A percentile compares a stretch with the other conserved stretches of the same genome.
These are phyloP conservation scores for Amanita inopinata DNA, from an alignment of 768 basidiomycete species.

Conservation along the genomic window DNA sequence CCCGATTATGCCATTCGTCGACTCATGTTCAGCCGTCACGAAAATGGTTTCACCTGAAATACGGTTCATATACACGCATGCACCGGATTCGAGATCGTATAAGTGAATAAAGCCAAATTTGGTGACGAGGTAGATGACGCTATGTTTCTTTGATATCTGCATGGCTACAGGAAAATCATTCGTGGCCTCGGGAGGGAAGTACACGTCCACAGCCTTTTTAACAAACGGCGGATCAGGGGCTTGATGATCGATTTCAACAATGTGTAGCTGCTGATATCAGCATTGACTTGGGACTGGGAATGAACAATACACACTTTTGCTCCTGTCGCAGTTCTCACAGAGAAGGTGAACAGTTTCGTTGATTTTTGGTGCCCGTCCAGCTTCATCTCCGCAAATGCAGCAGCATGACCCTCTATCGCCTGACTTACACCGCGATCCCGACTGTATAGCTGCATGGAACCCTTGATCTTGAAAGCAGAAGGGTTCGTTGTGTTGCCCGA, in stretches of 20 bases:
- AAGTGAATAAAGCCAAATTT: slow-evolving; percentile 99
- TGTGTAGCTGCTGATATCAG: slow-evolving; percentile 61
- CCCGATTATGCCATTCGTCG: slow-evolving; percentile 91
- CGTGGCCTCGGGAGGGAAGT: slow-evolving; percentile 96
- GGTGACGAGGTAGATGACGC: slow-evolving; percentile 94
- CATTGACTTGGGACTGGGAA: slow-evolving; percentile 5
- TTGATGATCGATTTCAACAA: slow-evolving; percentile 96
- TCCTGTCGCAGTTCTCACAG: slow-evolving; percentile 92
- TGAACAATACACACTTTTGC: slow-evolving; percentile 65
- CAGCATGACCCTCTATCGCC: slow-evolving; percentile 97
- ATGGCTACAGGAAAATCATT: slow-evolving; percentile 99
- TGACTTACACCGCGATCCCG: slow-evolving; percentile 89
- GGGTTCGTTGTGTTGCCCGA: slow-evolving; percentile 88
- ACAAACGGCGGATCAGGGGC: slow-evolving; percentile 87
- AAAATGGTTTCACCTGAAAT: slow-evolving; percentile 99
- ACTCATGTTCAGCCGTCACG: slow-evolving; percentile 94
- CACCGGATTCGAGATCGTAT: slow-evolving; percentile 94
- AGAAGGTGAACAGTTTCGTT: slow-evolving; percentile 91
- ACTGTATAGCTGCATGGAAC: slow-evolving; percentile 95
- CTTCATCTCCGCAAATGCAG: slow-evolving; percentile 89
- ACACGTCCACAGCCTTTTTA: slow-evolving; percentile 98
- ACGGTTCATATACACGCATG: slow-evolving; percentile 99
- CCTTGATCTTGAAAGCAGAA: slow-evolving; percentile 97
- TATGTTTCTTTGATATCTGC: slow-evolving; percentile 97
- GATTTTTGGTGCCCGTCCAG: slow-evolving; percentile 77